A percentile compares a stretch with the other conserved stretches of the same genome.
phyloP scores from a whole-genome alignment of 768 basidiomycete species.

The Leccinellum albellum region DNA sequence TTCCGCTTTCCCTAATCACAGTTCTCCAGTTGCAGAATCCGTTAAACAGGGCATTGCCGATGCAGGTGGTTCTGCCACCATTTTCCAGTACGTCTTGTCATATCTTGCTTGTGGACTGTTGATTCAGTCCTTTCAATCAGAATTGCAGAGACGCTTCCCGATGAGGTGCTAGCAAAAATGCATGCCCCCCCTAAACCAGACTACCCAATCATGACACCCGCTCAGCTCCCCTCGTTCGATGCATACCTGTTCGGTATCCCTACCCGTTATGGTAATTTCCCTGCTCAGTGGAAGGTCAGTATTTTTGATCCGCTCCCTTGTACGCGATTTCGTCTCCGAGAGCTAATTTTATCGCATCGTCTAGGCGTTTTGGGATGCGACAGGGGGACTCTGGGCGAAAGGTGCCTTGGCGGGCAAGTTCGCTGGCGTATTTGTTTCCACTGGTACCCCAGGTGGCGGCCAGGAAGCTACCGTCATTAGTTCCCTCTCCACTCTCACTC shows the following conservation, averaged over 20 bases:
- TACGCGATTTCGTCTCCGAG: not conserved
- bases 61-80: constrained; percentile 48
- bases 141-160: constrained; percentile 73
- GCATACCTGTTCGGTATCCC: constrained; percentile 75
- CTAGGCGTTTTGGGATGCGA: constrained; percentile 73
- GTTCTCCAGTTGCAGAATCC: constrained; percentile 54
- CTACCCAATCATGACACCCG: constrained; percentile 64
- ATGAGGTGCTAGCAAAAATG: constrained; percentile 65
- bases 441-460: constrained; percentile 74
- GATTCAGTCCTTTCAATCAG: constrained; percentile 32
- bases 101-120: not conserved
- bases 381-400: constrained; percentile 59
- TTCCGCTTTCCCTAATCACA: not conserved
- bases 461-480: constrained; percentile 60
- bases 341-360: constrained; percentile 3
- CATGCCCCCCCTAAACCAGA: constrained; percentile 66
- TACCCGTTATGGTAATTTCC: constrained; percentile 77
- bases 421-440: constrained; percentile 70
- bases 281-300: constrained; percentile 73
- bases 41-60: constrained; percentile 42
- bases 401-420: constrained; percentile 72
- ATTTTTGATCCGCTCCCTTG: not conserved
- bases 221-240: constrained; percentile 56
- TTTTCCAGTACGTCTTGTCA: constrained; percentile 47
- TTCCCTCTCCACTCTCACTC: constrained; percentile 55